Percentiles rank a stretch among this genome's conserved stretches.
phyloP scores from a whole-genome alignment of 108 stramenopile species.

The Tribonema minus region DNA sequence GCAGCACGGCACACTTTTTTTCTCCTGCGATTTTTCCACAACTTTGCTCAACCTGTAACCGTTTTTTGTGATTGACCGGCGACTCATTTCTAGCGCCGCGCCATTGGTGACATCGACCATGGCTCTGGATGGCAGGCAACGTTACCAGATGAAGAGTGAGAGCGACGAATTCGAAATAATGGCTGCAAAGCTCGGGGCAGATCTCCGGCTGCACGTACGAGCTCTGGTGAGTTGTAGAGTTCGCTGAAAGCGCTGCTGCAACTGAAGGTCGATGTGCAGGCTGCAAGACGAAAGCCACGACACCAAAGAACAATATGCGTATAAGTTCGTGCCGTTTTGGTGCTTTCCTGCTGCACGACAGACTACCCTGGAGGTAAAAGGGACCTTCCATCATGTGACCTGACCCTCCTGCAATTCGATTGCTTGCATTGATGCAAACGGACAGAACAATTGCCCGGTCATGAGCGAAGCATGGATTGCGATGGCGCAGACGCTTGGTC shows the following conservation, averaged over 20 bases:
- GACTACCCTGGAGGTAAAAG: too few species aligned
- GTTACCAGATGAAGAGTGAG: conserved; percentile 22
- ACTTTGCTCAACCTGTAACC: too few species aligned
- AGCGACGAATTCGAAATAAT: conserved; percentile 43
- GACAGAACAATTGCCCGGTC: too few species aligned
- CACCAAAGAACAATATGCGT: not conserved
- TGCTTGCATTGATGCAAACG: too few species aligned
- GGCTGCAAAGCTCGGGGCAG: conserved; percentile 21
- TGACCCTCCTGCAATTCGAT: too few species aligned
- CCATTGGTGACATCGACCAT: too few species aligned
- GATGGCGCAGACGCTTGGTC: conserved; percentile 56
- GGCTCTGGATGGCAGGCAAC: not conserved
- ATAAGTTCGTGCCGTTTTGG: conserved; percentile 1
- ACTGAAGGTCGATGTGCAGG: not conserved
- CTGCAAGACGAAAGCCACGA: not conserved
- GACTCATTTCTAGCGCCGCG: too few species aligned
- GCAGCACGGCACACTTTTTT: not conserved
- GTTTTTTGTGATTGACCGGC: too few species aligned
- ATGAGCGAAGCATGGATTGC: conserved; percentile 51
- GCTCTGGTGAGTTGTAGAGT: conserved; percentile 46
- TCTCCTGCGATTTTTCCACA: too few species aligned
- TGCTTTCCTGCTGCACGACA: conserved; percentile 1
- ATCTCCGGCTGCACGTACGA: conserved; percentile 48
- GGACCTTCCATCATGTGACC: too few species aligned
- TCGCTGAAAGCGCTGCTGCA: not conserved